These are phyloP conservation scores for Penicillium sclerotigenum DNA, from an alignment of 2,329 filamentous ascomycete genomes.

Conservation along the genomic window DNA sequence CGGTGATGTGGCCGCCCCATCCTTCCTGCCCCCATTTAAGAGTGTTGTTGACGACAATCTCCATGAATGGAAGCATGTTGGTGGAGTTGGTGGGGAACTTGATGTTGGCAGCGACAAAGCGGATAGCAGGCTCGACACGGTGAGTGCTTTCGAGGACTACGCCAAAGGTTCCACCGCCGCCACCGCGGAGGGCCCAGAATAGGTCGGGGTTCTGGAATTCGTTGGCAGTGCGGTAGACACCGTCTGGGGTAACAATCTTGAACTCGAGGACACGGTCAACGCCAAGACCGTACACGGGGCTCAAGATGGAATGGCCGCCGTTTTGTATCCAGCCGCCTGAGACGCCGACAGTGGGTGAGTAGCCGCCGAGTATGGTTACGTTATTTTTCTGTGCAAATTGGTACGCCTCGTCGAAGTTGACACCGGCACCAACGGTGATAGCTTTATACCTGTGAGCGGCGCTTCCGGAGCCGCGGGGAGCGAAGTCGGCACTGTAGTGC, in stretches of 20 bases:
- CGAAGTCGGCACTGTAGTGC: background rate
- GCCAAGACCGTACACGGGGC: conserved; percentile 28
- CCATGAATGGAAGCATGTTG: conserved; percentile 20
- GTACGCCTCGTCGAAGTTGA: conserved; percentile 27
- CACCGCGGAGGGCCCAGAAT: conserved; percentile 22
- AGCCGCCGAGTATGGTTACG: conserved; percentile 25
- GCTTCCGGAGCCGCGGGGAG: background rate
- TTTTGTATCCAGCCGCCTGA: conserved; percentile 29
- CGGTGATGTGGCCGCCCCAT: conserved; percentile 24
- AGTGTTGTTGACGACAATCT: conserved; percentile 23
- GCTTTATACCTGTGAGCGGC: background rate
- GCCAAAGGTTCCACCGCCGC: conserved; percentile 20
- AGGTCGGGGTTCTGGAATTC: conserved; percentile 20
- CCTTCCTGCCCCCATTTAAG: conserved; percentile 21
- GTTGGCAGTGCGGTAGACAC: conserved; percentile 15
- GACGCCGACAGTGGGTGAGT: conserved; percentile 15
- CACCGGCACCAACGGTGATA: conserved; percentile 25
- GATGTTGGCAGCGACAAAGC: conserved; percentile 10
- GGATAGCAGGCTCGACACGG: background rate
- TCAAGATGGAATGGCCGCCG: conserved; percentile 31
- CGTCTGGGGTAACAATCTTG: conserved; percentile 26
- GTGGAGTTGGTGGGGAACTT: conserved; percentile 16
- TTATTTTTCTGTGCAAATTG: conserved; percentile 25
- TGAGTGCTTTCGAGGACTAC: conserved; percentile 13
- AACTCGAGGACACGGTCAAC: conserved; percentile 30